phyloP scores from a whole-genome alignment of 805 yeast species.

The Metschnikowia shivogae region DNA sequence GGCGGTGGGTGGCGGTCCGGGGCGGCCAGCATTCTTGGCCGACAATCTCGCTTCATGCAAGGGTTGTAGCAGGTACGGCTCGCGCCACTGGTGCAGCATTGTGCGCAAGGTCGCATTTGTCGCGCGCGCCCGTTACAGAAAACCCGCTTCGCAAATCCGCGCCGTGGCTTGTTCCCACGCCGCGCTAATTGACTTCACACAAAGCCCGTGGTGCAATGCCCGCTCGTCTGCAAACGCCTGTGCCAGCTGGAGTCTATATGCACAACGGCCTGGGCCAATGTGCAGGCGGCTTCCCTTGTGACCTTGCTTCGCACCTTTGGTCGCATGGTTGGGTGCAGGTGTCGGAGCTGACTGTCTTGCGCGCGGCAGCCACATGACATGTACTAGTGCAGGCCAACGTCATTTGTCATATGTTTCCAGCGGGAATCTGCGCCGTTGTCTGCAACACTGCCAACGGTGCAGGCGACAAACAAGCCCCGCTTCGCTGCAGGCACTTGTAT shows the following conservation, averaged over 20 bases:
- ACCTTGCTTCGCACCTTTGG: too few species aligned
- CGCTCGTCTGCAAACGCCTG: too few species aligned
- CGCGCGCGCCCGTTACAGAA: conserved; percentile 4
- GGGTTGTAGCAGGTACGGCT: conserved; percentile 3
- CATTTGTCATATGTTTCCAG: neutral
- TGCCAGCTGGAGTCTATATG: too few species aligned
- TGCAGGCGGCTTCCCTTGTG: too few species aligned
- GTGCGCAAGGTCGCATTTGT: neutral
- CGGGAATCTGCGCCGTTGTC: neutral
- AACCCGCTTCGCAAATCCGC: neutral
- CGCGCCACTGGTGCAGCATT: neutral
- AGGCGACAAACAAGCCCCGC: too few species aligned
- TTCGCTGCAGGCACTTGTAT: too few species aligned
- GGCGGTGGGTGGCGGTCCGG: neutral
- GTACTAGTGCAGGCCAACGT: neutral
- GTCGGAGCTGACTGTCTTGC: neutral
- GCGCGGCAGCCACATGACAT: neutral
- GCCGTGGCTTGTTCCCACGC: too few species aligned
- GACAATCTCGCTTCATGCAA: conserved; percentile 2
- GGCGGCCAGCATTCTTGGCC: neutral
- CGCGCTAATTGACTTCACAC: neutral
- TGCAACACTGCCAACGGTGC: neutral
- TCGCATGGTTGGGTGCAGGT: too few species aligned
- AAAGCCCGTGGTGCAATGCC: neutral
- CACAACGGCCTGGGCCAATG: too few species aligned